Evolutionary conservation across 2,329 filamentous ascomycete species (phyloP).

Genomic region (Diaporthe eres): DNA sequence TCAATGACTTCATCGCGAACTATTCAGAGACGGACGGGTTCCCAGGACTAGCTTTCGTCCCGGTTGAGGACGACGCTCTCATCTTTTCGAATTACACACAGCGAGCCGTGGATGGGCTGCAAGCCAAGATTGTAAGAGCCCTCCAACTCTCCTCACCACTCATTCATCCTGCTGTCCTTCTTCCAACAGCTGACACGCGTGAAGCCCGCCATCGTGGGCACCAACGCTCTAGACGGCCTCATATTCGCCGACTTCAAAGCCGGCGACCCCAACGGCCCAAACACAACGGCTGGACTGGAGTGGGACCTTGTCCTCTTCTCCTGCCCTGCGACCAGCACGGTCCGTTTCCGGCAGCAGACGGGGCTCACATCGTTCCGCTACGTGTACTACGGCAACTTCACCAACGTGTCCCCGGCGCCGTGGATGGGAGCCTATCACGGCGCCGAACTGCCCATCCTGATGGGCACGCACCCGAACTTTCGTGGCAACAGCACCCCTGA

Average conservation of each 20-base stretch:
- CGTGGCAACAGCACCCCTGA: conserved; percentile 14
- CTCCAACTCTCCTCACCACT: neutral
- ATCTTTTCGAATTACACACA: conserved; percentile 53
- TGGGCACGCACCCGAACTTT: conserved; percentile 47
- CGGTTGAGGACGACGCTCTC: conserved; percentile 49
- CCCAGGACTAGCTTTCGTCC: conserved; percentile 49
- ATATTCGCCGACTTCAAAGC: conserved; percentile 42
- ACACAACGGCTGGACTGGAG: conserved; percentile 39
- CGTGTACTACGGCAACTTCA: conserved; percentile 44
- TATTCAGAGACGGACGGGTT: conserved; percentile 47
- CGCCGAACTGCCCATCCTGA: conserved; percentile 48
- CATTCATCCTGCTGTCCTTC: neutral
- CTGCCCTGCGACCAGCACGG: conserved; percentile 43
- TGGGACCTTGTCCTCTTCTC: conserved; percentile 44
- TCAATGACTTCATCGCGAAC: conserved; percentile 51
- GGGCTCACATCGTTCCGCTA: conserved; percentile 42
- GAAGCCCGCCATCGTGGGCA: conserved; percentile 46
- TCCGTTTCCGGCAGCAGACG: conserved; percentile 24
- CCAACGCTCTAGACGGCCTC: conserved; percentile 46
- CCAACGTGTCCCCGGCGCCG: conserved; percentile 43
- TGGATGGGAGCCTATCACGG: conserved; percentile 46
- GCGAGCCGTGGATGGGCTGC: conserved; percentile 45
- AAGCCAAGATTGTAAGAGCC: conserved; percentile 48
- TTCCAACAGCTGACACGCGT: neutral
- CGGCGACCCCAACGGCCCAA: conserved; percentile 37